Percentiles rank a stretch among this genome's conserved stretches.
phyloP scores from a whole-genome alignment of 2,329 filamentous ascomycete genomes.

The Sordariomycetes sp. region DNA sequence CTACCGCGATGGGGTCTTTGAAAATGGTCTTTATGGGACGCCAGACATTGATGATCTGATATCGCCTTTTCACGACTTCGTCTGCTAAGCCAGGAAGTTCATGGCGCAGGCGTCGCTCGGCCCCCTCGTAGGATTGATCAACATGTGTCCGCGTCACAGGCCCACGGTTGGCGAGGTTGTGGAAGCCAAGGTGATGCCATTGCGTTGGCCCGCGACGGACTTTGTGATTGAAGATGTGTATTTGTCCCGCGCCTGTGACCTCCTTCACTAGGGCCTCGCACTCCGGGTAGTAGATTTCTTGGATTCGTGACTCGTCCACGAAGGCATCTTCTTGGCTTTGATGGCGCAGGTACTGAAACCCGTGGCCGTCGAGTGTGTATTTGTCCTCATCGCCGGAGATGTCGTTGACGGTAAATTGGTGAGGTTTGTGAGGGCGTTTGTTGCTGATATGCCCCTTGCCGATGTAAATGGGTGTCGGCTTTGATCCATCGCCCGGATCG shows the following conservation, averaged over 20 bases:
- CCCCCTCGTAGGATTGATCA: conserved; percentile 43
- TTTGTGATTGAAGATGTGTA: conserved; percentile 57
- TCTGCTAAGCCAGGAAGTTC: conserved; percentile 33
- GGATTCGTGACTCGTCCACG: conserved; percentile 51
- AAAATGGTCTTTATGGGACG: conserved; percentile 39
- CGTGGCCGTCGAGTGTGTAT: conserved; percentile 25
- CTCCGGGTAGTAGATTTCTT: conserved; percentile 61
- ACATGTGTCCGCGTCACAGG: conserved; percentile 40
- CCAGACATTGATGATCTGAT: conserved; percentile 49
- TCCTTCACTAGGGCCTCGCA: conserved; percentile 58
- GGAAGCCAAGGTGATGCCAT: conserved; percentile 59
- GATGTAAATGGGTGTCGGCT: conserved; percentile 25
- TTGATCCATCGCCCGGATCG: conserved; percentile 29
- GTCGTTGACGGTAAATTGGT: conserved; percentile 30
- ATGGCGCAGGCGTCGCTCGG: conserved; percentile 27
- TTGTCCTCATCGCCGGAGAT: conserved; percentile 22
- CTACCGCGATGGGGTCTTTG: conserved; percentile 45
- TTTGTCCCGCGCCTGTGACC: conserved; percentile 40
- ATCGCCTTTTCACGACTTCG: conserved; percentile 31
- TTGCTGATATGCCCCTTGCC: conserved; percentile 15
- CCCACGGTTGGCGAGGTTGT: conserved; percentile 32
- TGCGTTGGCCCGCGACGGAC: conserved; percentile 32
- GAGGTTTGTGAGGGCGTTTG: conserved; percentile 20
- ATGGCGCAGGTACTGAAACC: conserved; percentile 24
- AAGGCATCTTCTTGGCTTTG: conserved; percentile 24